Evolutionary conservation across 441 rosid species (phyloP), one percentile per base, ranked within the genome.

Genomic region (Viola pubescens): DNA sequence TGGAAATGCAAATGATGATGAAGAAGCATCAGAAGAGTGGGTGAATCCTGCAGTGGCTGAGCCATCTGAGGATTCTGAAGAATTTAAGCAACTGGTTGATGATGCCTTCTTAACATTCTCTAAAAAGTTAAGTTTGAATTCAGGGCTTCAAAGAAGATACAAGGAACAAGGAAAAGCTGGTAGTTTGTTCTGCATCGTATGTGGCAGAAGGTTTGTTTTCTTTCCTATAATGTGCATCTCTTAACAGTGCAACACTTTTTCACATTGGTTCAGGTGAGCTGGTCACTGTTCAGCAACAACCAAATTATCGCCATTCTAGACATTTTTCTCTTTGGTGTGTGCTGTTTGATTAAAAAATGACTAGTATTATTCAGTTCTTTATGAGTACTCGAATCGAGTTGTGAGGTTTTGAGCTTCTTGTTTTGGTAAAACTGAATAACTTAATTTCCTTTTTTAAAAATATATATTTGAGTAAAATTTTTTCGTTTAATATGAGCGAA

Each of bases 151-250:
- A 52, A 79, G 80, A 71, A 85, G 85, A 73, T 85, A 82, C 81
- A 69, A 57, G 71, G 86, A 76, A 70, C 85, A 77, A 71, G 84
- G 86, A 66, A 68, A 75, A 64, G 83, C 82, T 49, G 86, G 86
- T 72, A 76, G 80, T 61, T 77, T 85, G 74, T 81, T 79, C 76
- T 85, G 91, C 84, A 68, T 80, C 54, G 79, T 81, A 3, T 85
- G 91, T 60, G 82, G 88, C 70, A 79, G 77, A 76, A 75, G 82
- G 84, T 70, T 58, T 69, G 75, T 77, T 76, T 67, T 72, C 75
- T 81, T 59, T 70, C 61, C 59, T 49, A 34, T 60, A 50, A 43
- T 55, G 58, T 65, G 60, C 59, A 59, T 55, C 59, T 55, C 59
- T 64, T 60, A 49, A 54, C 58, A 39, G 38, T 52, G 69, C 61